Percentiles rank a stretch among this genome's conserved stretches.
Evolutionary conservation across 768 basidiomycete genomes (phyloP).

Genomic region (Mycena galericulata): DNA sequence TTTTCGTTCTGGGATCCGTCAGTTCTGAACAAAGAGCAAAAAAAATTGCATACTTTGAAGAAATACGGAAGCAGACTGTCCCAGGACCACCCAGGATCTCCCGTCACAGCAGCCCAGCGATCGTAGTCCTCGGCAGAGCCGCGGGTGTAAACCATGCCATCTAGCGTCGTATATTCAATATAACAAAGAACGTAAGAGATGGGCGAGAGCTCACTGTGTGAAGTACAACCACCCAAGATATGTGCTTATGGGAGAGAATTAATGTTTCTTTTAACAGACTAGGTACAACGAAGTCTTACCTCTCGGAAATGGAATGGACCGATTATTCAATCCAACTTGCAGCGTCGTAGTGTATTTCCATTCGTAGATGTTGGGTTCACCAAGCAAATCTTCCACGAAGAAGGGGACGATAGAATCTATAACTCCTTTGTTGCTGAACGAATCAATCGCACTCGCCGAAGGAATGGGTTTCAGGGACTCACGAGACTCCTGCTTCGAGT

Average conservation of each 20-base stretch:
- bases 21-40: background rate
- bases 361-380: constrained; percentile 30
- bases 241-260: background rate
- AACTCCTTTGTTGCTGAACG: constrained; percentile 36
- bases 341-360: constrained; percentile 43
- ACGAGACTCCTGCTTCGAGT: constrained; percentile 41
- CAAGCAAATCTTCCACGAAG: constrained; percentile 17
- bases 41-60: constrained; percentile 35
- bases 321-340: constrained; percentile 33
- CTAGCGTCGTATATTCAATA: background rate
- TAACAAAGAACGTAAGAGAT: background rate
- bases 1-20: constrained; percentile 47
- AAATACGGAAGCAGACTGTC: constrained; percentile 44
- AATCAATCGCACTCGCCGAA: background rate
- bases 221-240: constrained; percentile 4
- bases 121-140: constrained; percentile 47
- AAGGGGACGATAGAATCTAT: constrained; percentile 30
- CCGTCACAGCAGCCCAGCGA: constrained; percentile 43
- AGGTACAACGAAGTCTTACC: constrained; percentile 14
- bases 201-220: background rate
- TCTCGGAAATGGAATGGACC: constrained; percentile 37
- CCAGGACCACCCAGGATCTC: constrained; percentile 52
- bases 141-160: constrained; percentile 43
- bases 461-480: background rate
- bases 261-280: background rate